phyloP scores from a whole-genome alignment of 2,329 filamentous ascomycete species.

The Samsoniella hepiali region DNA sequence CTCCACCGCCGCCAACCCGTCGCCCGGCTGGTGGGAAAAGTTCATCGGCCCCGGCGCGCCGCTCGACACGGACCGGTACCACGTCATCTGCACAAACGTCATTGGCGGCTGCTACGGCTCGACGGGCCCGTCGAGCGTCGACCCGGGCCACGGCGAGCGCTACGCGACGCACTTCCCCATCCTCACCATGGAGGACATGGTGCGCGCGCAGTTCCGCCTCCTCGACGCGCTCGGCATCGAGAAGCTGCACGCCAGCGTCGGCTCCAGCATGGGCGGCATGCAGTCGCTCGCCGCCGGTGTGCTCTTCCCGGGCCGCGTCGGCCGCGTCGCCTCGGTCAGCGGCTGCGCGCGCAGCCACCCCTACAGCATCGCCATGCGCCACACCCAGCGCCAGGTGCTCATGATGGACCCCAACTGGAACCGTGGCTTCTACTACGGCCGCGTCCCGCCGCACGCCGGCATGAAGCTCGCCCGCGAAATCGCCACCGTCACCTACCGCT shows the following conservation, averaged over 20 bases:
- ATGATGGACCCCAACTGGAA: constrained; percentile 99
- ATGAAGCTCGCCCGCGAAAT: constrained; percentile 99
- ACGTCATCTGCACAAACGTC: constrained; percentile 94
- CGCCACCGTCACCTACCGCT: constrained; percentile 94
- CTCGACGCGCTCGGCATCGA: constrained; percentile 74
- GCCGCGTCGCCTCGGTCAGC: constrained; percentile 81
- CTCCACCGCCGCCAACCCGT: constrained; percentile 80
- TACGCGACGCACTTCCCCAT: constrained; percentile 97
- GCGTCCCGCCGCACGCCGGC: constrained; percentile 84
- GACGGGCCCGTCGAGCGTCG: constrained; percentile 83
- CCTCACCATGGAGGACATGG: constrained; percentile 95
- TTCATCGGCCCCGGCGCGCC: constrained; percentile 88
- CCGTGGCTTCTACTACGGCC: constrained; percentile 87
- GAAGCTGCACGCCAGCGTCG: constrained; percentile 86
- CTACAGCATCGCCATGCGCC: constrained; percentile 97
- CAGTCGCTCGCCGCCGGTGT: constrained; percentile 86
- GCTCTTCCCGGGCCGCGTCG: constrained; percentile 77
- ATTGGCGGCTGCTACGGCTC: constrained; percentile 94
- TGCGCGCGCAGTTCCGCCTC: constrained; percentile 87
- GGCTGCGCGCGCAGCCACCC: constrained; percentile 93
- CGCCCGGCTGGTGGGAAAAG: constrained; percentile 97
- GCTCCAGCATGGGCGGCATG: constrained; percentile 98
- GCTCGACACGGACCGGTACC: constrained; percentile 87
- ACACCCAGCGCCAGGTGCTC: constrained; percentile 93
- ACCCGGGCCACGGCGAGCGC: constrained; percentile 80